A percentile compares a stretch with the other conserved stretches of the same genome.
Evolutionary conservation across 2,329 filamentous ascomycete species (phyloP).

Genomic region (Parascedosporium putredinis): DNA sequence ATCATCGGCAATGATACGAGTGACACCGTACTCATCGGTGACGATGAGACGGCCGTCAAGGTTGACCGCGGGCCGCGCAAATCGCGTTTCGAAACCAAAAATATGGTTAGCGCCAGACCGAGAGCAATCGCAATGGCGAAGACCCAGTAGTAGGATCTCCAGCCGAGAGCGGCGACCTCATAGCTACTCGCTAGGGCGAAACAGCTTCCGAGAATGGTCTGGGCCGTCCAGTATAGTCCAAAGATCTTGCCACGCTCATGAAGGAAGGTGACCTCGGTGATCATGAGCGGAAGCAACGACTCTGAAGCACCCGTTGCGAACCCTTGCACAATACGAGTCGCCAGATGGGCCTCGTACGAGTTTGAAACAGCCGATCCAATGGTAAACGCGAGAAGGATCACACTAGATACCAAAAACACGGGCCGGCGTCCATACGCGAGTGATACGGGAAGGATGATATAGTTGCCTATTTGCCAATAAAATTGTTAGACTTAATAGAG

Average conservation of each 20-base stretch:
- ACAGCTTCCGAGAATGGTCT: slow-evolving; percentile 22
- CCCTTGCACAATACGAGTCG: slow-evolving; percentile 24
- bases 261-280: slow-evolving; percentile 28
- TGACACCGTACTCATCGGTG: slow-evolving; percentile 28
- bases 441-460: slow-evolving; percentile 26
- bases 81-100: slow-evolving; percentile 29
- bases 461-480: slow-evolving; percentile 15
- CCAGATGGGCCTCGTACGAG: slow-evolving; percentile 25
- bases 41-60: slow-evolving; percentile 23
- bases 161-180: slow-evolving; percentile 22
- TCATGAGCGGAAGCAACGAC: slow-evolving; percentile 26
- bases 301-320: slow-evolving; percentile 27
- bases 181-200: slow-evolving; percentile 25
- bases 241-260: slow-evolving; percentile 26
- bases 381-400: slow-evolving; percentile 21
- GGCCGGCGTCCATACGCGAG: slow-evolving; percentile 27
- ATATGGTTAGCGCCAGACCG: slow-evolving; percentile 25
- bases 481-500: not conserved
- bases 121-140: slow-evolving; percentile 23
- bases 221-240: slow-evolving; percentile 27
- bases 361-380: slow-evolving; percentile 23
- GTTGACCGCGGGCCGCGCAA: slow-evolving; percentile 21
- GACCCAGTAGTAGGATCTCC: slow-evolving; percentile 32
- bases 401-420: slow-evolving; percentile 20
- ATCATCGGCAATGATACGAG: slow-evolving; percentile 19